Percentiles rank a stretch among this genome's conserved stretches.
Conservation (phyloP, 805 yeast species). For the Ogataea naganishii region DNA sequence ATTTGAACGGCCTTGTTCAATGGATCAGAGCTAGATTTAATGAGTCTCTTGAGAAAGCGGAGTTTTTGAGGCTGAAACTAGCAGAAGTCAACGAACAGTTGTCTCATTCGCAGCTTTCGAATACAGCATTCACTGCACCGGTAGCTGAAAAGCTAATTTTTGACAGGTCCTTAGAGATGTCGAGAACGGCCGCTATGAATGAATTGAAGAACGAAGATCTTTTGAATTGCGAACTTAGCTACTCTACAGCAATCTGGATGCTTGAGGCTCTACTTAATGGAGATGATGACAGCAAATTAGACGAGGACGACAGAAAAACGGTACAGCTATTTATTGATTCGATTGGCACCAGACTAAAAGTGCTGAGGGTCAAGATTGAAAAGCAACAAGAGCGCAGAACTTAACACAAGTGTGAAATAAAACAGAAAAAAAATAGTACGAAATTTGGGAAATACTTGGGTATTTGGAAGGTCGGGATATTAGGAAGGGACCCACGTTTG, state of each 20-base stretch:
- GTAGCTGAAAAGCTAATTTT: conserved; percentile 81
- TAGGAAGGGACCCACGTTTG: too few species aligned
- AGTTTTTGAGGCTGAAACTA: conserved; percentile 52
- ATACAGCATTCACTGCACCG: conserved; percentile 7
- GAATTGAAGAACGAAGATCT: conserved; percentile 72
- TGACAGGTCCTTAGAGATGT: conserved; percentile 89
- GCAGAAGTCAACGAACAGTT: conserved; percentile 38
- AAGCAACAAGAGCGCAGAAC: conserved; percentile 7
- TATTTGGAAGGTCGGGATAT: conserved; percentile 1
- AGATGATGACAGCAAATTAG: conserved; percentile 39
- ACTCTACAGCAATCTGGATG: conserved; percentile 94
- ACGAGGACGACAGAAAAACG: conserved; percentile 62
- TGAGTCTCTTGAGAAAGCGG: conserved; percentile 85
- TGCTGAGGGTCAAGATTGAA: conserved; percentile 53
- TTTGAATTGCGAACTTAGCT: conserved; percentile 75
- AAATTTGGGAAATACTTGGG: not conserved
- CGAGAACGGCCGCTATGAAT: conserved; percentile 82
- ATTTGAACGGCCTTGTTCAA: conserved; percentile 68
- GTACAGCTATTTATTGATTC: conserved; percentile 77
- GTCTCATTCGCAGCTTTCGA: conserved; percentile 2
- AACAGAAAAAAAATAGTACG: not conserved
- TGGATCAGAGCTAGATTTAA: conserved; percentile 88
- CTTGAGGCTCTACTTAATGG: conserved; percentile 62
- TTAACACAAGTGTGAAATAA: conserved; percentile 1
- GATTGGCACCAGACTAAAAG: conserved; percentile 72